Percentiles rank a stretch among this genome's conserved stretches.
These are phyloP conservation scores for Ascochyta fabae DNA, from an alignment of 2,329 filamentous ascomycete species.

Conservation along the genomic window DNA sequence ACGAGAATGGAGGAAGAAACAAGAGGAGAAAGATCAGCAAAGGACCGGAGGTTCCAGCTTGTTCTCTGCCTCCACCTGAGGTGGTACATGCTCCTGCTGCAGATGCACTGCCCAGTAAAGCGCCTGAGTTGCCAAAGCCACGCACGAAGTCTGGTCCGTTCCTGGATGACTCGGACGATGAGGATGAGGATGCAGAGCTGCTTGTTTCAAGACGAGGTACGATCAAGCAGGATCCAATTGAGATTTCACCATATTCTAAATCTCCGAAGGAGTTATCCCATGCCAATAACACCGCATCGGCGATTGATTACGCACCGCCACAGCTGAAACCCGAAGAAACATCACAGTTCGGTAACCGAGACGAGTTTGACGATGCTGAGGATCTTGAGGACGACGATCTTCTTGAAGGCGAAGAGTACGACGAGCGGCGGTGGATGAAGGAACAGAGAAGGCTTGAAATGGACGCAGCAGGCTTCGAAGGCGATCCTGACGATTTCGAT, in stretches of 20 bases:
- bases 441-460: constrained; percentile 66
- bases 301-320: constrained; percentile 20
- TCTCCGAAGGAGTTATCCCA: constrained; percentile 21
- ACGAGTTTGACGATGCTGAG: constrained; percentile 61
- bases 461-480: constrained; percentile 55
- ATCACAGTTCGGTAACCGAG: constrained; percentile 49
- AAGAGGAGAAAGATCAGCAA: constrained; percentile 51
- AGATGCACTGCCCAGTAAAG: constrained; percentile 5
- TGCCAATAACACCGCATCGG: constrained; percentile 15
- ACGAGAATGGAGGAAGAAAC: constrained; percentile 51
- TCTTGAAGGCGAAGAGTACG: constrained; percentile 59
- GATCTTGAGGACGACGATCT: constrained; percentile 68
- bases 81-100: constrained; percentile 7
- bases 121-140: constrained; percentile 21
- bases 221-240: constrained; percentile 20
- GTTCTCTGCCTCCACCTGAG: constrained; percentile 35
- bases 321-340: constrained; percentile 57
- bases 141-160: constrained; percentile 65
- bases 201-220: constrained; percentile 30
- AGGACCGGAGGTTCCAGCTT: constrained; percentile 50
- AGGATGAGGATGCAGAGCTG: constrained; percentile 36
- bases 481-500: constrained; percentile 62
- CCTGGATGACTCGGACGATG: constrained; percentile 72
- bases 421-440: constrained; percentile 70
- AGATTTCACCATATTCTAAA: constrained; percentile 30